These are phyloP conservation scores for Phytophthora idaei DNA, from an alignment of 352 stramenopile genomes.

Conservation along the genomic window DNA sequence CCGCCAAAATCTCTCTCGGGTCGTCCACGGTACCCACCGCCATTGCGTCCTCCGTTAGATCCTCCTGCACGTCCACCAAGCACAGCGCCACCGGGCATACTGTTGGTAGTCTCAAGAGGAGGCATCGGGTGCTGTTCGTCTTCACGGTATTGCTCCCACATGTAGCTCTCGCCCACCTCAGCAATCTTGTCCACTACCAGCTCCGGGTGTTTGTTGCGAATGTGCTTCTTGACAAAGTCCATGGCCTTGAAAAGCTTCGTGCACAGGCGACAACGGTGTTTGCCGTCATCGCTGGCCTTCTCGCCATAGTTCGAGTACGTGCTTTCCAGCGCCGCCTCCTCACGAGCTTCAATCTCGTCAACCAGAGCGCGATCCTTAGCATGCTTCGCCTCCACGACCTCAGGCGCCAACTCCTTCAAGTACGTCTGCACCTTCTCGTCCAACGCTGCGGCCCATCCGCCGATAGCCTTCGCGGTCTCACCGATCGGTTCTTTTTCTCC, in stretches of 20 bases:
- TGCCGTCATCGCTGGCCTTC: slow-evolving; percentile 82
- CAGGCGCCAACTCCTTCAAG: slow-evolving; percentile 58
- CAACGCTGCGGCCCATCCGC: slow-evolving; percentile 74
- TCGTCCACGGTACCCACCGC: slow-evolving; percentile 36
- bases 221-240: slow-evolving; percentile 91
- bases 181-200: slow-evolving; percentile 84
- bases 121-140: slow-evolving; percentile 80
- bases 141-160: slow-evolving; percentile 89
- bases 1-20: slow-evolving; percentile 33
- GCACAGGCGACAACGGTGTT: slow-evolving; percentile 84
- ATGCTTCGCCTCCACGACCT: slow-evolving; percentile 53
- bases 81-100: slow-evolving; percentile 49
- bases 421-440: slow-evolving; percentile 81
- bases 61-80: slow-evolving; percentile 53
- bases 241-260: slow-evolving; percentile 89
- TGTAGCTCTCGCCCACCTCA: slow-evolving; percentile 83
- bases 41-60: slow-evolving; percentile 39
- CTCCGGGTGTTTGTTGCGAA: slow-evolving; percentile 88
- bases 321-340: slow-evolving; percentile 73
- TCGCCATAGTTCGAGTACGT: slow-evolving; percentile 86
- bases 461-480: slow-evolving; percentile 54
- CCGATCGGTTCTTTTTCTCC: slow-evolving; percentile 27
- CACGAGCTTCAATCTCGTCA: slow-evolving; percentile 73
- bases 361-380: slow-evolving; percentile 70
- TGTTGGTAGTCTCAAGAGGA: slow-evolving; percentile 77